These are phyloP conservation scores for Collybia sordida DNA, from an alignment of 768 basidiomycete genomes.

Conservation along the genomic window DNA sequence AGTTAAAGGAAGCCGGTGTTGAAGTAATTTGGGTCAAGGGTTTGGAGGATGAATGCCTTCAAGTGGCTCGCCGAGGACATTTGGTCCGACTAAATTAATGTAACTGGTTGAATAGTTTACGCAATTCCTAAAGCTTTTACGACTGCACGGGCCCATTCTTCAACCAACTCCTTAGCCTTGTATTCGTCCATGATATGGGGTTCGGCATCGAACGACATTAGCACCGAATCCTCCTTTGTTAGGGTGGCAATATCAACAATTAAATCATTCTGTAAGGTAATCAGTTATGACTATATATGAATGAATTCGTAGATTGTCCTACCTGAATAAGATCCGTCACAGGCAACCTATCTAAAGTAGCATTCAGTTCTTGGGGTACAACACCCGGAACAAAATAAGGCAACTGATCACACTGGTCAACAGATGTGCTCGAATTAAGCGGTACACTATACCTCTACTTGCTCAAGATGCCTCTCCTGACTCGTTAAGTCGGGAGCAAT, in stretches of 20 bases:
- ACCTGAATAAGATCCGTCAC: constrained; percentile 23
- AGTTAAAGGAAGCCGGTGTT: constrained; percentile 67
- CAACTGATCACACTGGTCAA: constrained; percentile 18
- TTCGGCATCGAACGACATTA: constrained; percentile 31
- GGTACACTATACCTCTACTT: constrained; percentile 31
- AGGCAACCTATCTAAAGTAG: constrained; percentile 16
- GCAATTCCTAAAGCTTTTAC: constrained; percentile 13
- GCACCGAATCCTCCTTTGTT: constrained; percentile 20
- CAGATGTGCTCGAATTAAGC: background rate
- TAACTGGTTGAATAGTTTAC: constrained; percentile 6
- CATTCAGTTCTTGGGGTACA: constrained; percentile 7
- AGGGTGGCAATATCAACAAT: constrained; percentile 28
- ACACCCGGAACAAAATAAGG: constrained; percentile 33
- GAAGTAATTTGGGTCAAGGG: constrained; percentile 75
- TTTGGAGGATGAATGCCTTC: constrained; percentile 78
- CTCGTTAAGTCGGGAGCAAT: constrained; percentile 22
- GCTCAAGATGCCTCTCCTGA: constrained; percentile 21
- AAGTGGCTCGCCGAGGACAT: constrained; percentile 69
- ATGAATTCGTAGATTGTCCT: background rate
- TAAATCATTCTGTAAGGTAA: constrained; percentile 20
- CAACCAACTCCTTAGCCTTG: constrained; percentile 22
- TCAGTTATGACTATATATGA: background rate
- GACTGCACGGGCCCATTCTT: constrained; percentile 18
- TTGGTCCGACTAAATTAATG: background rate
- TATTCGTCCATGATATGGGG: constrained; percentile 20